These are phyloP conservation scores for Suillus decipiens DNA, from an alignment of 768 basidiomycete species.

Conservation along the genomic window DNA sequence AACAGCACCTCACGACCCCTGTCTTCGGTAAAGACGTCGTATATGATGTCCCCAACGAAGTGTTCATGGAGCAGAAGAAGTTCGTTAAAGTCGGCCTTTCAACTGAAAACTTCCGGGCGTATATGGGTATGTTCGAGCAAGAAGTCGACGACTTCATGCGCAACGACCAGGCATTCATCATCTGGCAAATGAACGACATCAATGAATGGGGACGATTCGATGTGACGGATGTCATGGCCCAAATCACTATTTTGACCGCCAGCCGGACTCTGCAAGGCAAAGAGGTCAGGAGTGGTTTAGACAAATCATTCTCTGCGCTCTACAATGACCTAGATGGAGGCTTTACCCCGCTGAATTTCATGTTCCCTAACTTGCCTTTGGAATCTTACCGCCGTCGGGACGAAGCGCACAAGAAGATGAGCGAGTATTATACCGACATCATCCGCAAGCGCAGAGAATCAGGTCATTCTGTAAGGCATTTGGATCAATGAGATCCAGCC, in stretches of 20 bases:
- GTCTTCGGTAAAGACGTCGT: constrained; percentile 98
- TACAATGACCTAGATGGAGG: constrained; percentile 93
- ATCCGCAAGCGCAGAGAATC: constrained; percentile 68
- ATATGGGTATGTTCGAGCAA: constrained; percentile 78
- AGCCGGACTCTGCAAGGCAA: constrained; percentile 91
- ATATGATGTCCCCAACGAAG: constrained; percentile 94
- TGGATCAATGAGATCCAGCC: background rate
- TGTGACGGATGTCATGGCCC: constrained; percentile 68
- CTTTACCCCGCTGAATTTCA: constrained; percentile 93
- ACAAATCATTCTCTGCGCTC: constrained; percentile 81
- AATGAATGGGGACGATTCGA: constrained; percentile 83
- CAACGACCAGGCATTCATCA: constrained; percentile 61
- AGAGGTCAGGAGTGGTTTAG: constrained; percentile 78
- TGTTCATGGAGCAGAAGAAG: constrained; percentile 99
- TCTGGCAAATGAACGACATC: constrained; percentile 63
- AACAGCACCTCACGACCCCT: constrained; percentile 86
- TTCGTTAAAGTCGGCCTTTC: constrained; percentile 97
- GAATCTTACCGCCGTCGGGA: constrained; percentile 90
- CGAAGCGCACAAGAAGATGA: constrained; percentile 89
- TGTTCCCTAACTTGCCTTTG: constrained; percentile 92
- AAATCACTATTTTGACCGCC: constrained; percentile 95
- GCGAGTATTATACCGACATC: constrained; percentile 88
- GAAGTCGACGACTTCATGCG: constrained; percentile 73
- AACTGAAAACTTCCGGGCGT: constrained; percentile 85
- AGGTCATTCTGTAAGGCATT: constrained; percentile 37